These are phyloP conservation scores for Stemphylium lycopersici DNA, from an alignment of 2,329 filamentous ascomycete species.

Conservation along the genomic window DNA sequence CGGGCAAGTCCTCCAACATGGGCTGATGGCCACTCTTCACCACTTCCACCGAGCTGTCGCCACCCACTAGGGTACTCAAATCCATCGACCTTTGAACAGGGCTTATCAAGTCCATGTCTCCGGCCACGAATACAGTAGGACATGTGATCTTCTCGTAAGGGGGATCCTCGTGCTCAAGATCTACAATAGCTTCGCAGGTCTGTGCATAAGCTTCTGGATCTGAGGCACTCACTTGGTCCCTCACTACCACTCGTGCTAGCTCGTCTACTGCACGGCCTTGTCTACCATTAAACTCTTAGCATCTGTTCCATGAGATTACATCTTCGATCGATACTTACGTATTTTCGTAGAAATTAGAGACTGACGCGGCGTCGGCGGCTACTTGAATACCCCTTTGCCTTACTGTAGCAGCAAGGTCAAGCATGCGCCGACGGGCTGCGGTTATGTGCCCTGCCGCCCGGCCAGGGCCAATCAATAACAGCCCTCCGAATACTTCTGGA, in stretches of 20 bases:
- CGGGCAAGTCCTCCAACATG: neutral
- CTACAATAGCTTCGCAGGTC: conserved; percentile 15
- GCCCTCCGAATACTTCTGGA: neutral
- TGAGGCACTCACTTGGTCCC: conserved; percentile 1
- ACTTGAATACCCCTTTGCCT: conserved; percentile 7
- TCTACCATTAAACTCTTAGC: neutral
- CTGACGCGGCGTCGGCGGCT: conserved; percentile 4
- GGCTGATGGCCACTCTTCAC: neutral
- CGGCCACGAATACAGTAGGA: conserved; percentile 2
- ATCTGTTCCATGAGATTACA: too few relatives aligned
- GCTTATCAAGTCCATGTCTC: neutral
- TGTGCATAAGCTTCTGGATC: conserved; percentile 14
- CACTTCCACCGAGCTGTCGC: neutral
- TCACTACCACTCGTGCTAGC: conserved; percentile 2
- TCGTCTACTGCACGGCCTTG: neutral
- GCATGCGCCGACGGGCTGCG: conserved; percentile 12
- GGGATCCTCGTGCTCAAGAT: conserved; percentile 10
- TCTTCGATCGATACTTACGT: neutral
- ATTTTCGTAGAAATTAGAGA: neutral
- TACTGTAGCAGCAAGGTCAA: conserved; percentile 5
- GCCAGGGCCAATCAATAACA: conserved; percentile 1
- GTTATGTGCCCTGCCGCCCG: conserved; percentile 10
- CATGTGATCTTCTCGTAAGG: conserved; percentile 5
- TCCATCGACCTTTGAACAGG: neutral
- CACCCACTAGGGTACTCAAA: neutral